Base-by-base conservation (phyloP, 176 grass and related monocot genomes). In the Paspalum notatum region DNA sequence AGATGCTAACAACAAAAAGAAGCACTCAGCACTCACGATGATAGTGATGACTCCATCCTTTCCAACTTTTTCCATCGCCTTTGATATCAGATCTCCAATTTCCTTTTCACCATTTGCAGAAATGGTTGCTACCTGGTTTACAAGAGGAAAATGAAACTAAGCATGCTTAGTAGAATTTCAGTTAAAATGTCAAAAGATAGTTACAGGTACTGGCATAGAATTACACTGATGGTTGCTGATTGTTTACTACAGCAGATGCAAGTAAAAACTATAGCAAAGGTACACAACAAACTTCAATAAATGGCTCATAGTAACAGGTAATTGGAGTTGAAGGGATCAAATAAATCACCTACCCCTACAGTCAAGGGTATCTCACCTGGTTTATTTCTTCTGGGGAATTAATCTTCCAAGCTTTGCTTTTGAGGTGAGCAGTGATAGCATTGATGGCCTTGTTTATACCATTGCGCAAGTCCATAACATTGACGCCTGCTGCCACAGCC, bases 31-130 rank as follows among this genome's bases (percentile, higher is more conserved):
- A 89, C 95, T 92, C 79, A 94, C 95, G 85, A 55, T 74, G 64
- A 94, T 93, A 81, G 90, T 98, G 80, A 98, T 94, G 68, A 94
- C 90, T 72, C 92, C 92, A 43, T 98, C 92, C 87, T 93, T 98
- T 59, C 95, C 90, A 85, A 98, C 95, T 82, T 79, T 98, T 75
- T 92, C 92, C 92, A 98, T 93, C 8, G 92, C 92, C 63, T 77
- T 91, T 38, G 95, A 89, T 91, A 94, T 91, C 55, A 98, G 71
- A 83, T 94, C 95, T 69, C 95, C 95, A 78, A 98, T 92, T 91
- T 98, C 90, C 77, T 89, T 92, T 91, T 94, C 95, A 68, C 84
- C 91, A 82, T 98, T 98, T 66, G 95, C 92, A 69, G 95, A 98
- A 87, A 98, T 94, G 62, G 95, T 94, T 64, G 91, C 95, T 37